Evolutionary conservation across 306 rosid genomes (phyloP), one percentile per base, ranked within the genome.

Genomic region (Nissolia schottii): DNA sequence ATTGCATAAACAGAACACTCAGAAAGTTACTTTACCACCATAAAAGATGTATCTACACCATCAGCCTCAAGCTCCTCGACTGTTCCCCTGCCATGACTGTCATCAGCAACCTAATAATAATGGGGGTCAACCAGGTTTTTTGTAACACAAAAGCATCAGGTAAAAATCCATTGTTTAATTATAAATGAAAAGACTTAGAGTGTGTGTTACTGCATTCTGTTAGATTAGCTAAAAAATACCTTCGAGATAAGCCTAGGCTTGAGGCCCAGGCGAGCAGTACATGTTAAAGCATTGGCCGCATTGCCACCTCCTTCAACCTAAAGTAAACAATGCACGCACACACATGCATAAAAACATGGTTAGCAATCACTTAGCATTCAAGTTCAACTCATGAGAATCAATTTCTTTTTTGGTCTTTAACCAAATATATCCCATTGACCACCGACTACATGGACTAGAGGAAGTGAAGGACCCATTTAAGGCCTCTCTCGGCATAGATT

Each of bases 291-390:
- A 83, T 92, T 89, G 53, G 92, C 92, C 2, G 83, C 71, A 48
- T 89, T 92, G 53, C 97, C 97, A 67, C 97, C 97, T 72, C 97
- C 97, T 78, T 87, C 77, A 71, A 86, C 87, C 97, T 92, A 70
- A 64, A 37, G 45, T 67, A 78, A 81, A 32, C 35, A 73, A 48
- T 34, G 46, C 51, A 71, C 8, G 11, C 43, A 5, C 43, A 10
- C 13, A 3, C 49, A 3, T 18, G 1, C 49, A 43, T 6, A 14
- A 7, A 13, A 0, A 37, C 43, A 37, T 10, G 43, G 0, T 37
- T 10, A 37, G 14, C 13, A 58, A n/a, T n/a, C n/a, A n/a, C n/a
- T n/a, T n/a, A n/a, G n/a, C n/a, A n/a, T n/a, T n/a, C n/a, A n/a
- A n/a, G n/a, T 46, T 56, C 68, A 76, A 66, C 20, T 41, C 38